Percentiles rank a stretch among this genome's conserved stretches.
Evolutionary conservation across 768 basidiomycete species (phyloP).

Genomic region (Russula ochroleuca): DNA sequence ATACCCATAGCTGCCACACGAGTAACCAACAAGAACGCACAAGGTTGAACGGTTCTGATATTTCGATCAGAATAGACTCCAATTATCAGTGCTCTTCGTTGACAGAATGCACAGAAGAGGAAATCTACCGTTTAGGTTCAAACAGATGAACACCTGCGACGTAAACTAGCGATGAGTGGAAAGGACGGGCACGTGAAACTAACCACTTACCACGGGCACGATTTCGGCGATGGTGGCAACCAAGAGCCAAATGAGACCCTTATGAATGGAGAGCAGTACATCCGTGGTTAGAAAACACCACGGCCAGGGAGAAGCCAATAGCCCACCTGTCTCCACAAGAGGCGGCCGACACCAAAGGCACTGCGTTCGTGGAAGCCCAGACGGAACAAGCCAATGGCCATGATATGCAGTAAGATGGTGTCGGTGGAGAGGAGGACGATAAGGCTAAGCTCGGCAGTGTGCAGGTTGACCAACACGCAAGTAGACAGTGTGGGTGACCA

Average conservation of each 20-base stretch:
- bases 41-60: not conserved
- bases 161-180: not conserved
- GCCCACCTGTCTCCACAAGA: conserved; percentile 5
- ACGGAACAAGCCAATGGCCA: not conserved
- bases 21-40: not conserved
- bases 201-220: not conserved
- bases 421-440: not conserved
- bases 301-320: not conserved
- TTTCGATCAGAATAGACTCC: not conserved
- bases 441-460: not conserved
- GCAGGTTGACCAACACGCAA: not conserved
- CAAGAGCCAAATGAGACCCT: conserved; percentile 3
- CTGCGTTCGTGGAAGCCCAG: not conserved
- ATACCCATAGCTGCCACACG: too few species aligned
- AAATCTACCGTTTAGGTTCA: not conserved
- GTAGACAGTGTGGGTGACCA: not conserved
- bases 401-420: not conserved
- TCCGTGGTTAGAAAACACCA: not conserved
- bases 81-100: not conserved
- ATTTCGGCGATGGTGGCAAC: not conserved
- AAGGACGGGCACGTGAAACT: too few species aligned
- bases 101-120: too few species aligned
- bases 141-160: conserved; percentile 1
- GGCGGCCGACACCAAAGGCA: not conserved
- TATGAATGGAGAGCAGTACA: not conserved